Conservation (phyloP, 345 rosid genomes). For the Noccaea bulbosa region DNA sequence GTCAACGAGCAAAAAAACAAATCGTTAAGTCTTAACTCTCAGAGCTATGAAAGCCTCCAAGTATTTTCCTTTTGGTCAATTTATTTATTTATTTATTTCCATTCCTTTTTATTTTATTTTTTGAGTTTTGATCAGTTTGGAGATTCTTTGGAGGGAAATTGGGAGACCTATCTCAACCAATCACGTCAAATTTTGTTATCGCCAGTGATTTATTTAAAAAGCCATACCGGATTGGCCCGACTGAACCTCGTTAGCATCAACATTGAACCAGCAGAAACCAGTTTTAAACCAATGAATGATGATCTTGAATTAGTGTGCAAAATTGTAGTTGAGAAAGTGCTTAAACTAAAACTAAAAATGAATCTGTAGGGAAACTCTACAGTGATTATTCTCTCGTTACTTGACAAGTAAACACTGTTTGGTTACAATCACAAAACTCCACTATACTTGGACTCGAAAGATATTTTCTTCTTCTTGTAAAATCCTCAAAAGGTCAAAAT, state of each 20-base stretch:
- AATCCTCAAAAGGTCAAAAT: constrained; percentile 8
- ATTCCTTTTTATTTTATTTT: background rate
- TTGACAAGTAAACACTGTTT: background rate
- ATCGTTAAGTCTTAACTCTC: background rate
- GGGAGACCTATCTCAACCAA: constrained; percentile 12
- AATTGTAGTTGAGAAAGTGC: too few species aligned
- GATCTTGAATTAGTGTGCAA: too few species aligned
- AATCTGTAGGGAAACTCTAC: background rate
- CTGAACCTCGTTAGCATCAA: background rate
- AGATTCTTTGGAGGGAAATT: constrained; percentile 24
- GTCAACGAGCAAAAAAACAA: background rate
- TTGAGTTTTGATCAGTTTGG: background rate
- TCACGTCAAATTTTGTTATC: background rate
- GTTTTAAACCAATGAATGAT: background rate
- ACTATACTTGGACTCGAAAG: constrained; percentile 13
- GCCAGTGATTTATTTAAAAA: background rate
- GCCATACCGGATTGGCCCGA: background rate
- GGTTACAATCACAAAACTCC: constrained; percentile 2
- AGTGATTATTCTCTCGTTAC: constrained; percentile 2
- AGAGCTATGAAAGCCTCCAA: constrained; percentile 1
- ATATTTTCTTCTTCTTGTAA: constrained; percentile 9
- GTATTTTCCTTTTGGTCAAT: background rate
- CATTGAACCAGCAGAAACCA: background rate
- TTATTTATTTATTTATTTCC: background rate
- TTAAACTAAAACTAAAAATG: too few species aligned